These are phyloP conservation scores for Helotiales sp. DNA, from an alignment of 2,329 filamentous ascomycete genomes.

Conservation along the genomic window DNA sequence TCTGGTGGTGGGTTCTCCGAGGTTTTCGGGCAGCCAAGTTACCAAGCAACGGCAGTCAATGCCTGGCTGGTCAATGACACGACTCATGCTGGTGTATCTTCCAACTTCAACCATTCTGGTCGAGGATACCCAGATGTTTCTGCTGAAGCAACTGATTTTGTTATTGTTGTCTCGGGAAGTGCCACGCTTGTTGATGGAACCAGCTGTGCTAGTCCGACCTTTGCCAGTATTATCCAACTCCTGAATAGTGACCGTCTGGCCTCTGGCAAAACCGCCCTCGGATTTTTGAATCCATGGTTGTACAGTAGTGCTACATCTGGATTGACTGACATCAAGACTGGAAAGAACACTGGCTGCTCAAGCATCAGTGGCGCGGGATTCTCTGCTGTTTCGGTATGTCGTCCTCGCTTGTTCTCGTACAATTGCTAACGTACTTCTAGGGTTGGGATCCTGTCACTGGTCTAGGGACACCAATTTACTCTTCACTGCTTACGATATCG, in stretches of 20 bases:
- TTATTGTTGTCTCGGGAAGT: slow-evolving; percentile 37
- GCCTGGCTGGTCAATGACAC: slow-evolving; percentile 47
- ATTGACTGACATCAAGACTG: slow-evolving; percentile 42
- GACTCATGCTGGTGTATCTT: slow-evolving; percentile 42
- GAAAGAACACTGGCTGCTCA: slow-evolving; percentile 41
- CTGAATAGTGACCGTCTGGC: slow-evolving; percentile 62
- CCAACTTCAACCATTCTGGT: slow-evolving; percentile 48
- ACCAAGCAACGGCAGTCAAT: slow-evolving; percentile 43
- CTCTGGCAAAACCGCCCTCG: slow-evolving; percentile 45
- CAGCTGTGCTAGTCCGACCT: slow-evolving; percentile 55
- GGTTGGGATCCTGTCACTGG: slow-evolving; percentile 50
- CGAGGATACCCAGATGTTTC: slow-evolving; percentile 54
- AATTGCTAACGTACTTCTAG: slow-evolving; percentile 1
- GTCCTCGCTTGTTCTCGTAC: background rate
- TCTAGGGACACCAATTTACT: slow-evolving; percentile 42
- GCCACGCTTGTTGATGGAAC: slow-evolving; percentile 47
- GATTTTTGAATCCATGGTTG: slow-evolving; percentile 47
- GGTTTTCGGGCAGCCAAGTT: slow-evolving; percentile 41
- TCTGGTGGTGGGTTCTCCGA: slow-evolving; percentile 44
- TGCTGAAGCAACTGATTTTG: slow-evolving; percentile 58
- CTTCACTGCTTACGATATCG: slow-evolving; percentile 19
- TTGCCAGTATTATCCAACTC: slow-evolving; percentile 58
- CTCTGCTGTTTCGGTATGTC: slow-evolving; percentile 20
- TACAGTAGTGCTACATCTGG: slow-evolving; percentile 40
- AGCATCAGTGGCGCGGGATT: slow-evolving; percentile 27